Evolutionary conservation across 2,329 filamentous ascomycete genomes (phyloP).

Genomic region (Colletotrichum filicis): DNA sequence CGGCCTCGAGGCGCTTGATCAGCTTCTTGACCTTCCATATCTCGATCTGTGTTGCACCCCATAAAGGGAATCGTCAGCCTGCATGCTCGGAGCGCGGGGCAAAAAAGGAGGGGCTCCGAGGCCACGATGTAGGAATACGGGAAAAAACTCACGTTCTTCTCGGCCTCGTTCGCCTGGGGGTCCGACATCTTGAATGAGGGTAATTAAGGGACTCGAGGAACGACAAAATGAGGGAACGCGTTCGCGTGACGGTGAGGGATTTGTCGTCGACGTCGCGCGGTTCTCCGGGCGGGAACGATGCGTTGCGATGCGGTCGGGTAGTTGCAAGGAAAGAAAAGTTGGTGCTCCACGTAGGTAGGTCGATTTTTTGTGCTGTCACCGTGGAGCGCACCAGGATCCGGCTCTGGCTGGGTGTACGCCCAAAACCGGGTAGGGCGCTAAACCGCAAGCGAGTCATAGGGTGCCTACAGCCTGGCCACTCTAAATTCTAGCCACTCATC

Average conservation of each 20-base stretch:
- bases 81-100: constrained; percentile 33
- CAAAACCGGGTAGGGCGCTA: constrained; percentile 33
- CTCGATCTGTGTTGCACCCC: constrained; percentile 64
- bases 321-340: constrained; percentile 33
- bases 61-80: constrained; percentile 34
- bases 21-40: constrained; percentile 99
- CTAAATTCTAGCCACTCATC: not conserved
- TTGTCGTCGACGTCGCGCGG: constrained; percentile 30
- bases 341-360: constrained; percentile 29
- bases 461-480: constrained; percentile 14
- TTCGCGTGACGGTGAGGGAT: constrained; percentile 30
- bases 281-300: constrained; percentile 31
- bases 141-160: constrained; percentile 82
- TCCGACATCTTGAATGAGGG: constrained; percentile 79
- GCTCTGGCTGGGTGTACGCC: constrained; percentile 23
- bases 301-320: constrained; percentile 30
- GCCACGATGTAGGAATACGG: constrained; percentile 14
- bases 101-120: constrained; percentile 30
- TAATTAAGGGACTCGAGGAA: constrained; percentile 18
- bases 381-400: constrained; percentile 17
- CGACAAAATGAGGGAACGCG: constrained; percentile 32
- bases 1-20: constrained; percentile 97
- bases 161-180: constrained; percentile 88
- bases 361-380: constrained; percentile 34
- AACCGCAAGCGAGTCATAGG: constrained; percentile 33